Evolutionary conservation across 2,329 filamentous ascomycete species (phyloP).

Genomic region (Diaporthe destruens): DNA sequence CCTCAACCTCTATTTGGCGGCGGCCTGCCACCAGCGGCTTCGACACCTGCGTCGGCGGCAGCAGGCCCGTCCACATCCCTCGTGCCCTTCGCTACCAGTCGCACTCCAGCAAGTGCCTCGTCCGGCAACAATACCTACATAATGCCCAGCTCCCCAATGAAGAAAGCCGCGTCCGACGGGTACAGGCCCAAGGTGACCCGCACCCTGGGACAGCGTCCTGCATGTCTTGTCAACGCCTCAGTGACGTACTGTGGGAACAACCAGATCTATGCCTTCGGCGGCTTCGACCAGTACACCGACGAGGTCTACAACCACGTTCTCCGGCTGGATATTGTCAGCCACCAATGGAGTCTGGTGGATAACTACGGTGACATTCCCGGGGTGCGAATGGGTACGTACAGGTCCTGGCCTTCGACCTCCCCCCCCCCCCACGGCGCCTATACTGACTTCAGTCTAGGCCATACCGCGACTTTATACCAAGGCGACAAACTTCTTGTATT

Average conservation of each 20-base stretch:
- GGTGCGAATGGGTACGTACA: conserved; percentile 86
- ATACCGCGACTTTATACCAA: conserved; percentile 94
- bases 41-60: conserved; percentile 44
- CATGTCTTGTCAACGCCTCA: conserved; percentile 96
- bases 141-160: conserved; percentile 87
- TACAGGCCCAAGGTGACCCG: conserved; percentile 88
- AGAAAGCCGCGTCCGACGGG: conserved; percentile 75
- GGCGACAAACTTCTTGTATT: conserved; percentile 97
- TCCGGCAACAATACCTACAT: conserved; percentile 86
- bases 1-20: conserved; percentile 63
- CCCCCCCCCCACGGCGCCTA: not conserved
- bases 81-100: conserved; percentile 44
- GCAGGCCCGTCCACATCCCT: conserved; percentile 48
- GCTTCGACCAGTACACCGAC: conserved; percentile 98
- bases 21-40: conserved; percentile 42
- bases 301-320: conserved; percentile 99
- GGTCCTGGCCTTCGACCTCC: not conserved
- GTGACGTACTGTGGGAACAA: conserved; percentile 99
- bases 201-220: conserved; percentile 84
- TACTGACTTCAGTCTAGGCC: conserved; percentile 67
- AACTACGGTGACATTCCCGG: conserved; percentile 99
- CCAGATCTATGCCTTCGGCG: conserved; percentile 97
- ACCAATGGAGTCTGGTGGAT: conserved; percentile 95
- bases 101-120: conserved; percentile 62
- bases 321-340: conserved; percentile 84